phyloP scores from a whole-genome alignment of 257 asterid genomes.

The Hygrophila difformis region DNA sequence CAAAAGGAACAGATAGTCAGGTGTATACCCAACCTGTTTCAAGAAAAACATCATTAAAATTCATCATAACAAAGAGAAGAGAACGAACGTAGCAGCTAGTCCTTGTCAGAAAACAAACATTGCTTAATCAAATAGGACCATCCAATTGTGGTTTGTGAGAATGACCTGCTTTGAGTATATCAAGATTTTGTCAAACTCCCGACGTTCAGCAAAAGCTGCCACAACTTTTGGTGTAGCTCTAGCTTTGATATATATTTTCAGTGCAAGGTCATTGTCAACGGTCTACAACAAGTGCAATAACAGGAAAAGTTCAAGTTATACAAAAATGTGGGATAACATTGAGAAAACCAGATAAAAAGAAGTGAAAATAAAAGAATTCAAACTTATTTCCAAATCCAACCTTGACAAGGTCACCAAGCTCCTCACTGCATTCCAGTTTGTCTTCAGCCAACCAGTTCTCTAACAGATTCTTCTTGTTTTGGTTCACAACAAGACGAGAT shows the following conservation, averaged over 20 bases:
- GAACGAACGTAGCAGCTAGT: constrained; percentile 10
- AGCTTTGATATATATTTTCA: constrained; percentile 93
- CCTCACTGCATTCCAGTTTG: constrained; percentile 97
- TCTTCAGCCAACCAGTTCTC: constrained; percentile 99
- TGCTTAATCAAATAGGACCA: constrained; percentile 1
- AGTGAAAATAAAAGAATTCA: constrained; percentile 5
- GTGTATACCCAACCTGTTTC: constrained; percentile 93
- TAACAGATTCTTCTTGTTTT: constrained; percentile 87
- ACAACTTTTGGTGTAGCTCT: constrained; percentile 99
- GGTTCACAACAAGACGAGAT: constrained; percentile 95
- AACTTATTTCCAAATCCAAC: constrained; percentile 28
- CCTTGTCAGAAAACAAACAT: constrained; percentile 4
- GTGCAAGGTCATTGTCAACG: constrained; percentile 97
- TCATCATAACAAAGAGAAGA: constrained; percentile 6
- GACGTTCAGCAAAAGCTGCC: constrained; percentile 99
- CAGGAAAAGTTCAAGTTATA: constrained; percentile 5
- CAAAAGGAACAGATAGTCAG: constrained; percentile 92
- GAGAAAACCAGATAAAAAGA: constrained; percentile 3
- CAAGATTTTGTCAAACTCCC: constrained; percentile 95
- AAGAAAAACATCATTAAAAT: constrained; percentile 16
- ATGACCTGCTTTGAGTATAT: constrained; percentile 96
- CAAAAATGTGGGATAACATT: constrained; percentile 7
- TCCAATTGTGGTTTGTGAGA: background rate
- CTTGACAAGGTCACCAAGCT: constrained; percentile 99
- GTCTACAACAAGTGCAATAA: constrained; percentile 47